Conservation (phyloP, 2,329 filamentous ascomycete genomes). For the Tolypocladium inflatum region DNA sequence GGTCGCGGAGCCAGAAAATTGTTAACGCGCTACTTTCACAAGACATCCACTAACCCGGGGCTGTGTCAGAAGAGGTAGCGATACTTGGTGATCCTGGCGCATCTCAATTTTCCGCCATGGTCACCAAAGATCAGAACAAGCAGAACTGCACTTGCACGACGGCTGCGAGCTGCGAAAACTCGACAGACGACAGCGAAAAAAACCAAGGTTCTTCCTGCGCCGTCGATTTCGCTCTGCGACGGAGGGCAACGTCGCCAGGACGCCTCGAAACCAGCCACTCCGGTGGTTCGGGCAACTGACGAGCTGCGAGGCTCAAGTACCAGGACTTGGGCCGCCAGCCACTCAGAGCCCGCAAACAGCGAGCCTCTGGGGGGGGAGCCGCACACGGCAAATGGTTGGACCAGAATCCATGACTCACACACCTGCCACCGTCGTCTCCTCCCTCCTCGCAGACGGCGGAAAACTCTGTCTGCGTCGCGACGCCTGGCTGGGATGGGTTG, state of each 20-base stretch:
- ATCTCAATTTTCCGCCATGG: slow-evolving; percentile 18
- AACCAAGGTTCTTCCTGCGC: background rate
- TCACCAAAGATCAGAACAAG: background rate
- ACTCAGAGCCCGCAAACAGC: slow-evolving; percentile 22
- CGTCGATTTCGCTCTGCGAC: background rate
- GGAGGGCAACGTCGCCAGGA: background rate
- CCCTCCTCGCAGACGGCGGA: slow-evolving; percentile 1
- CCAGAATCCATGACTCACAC: slow-evolving; percentile 18
- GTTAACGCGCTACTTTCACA: slow-evolving; percentile 27
- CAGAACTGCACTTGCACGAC: background rate
- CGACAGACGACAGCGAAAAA: background rate
- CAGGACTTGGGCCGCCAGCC: slow-evolving; percentile 16
- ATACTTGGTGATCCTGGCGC: slow-evolving; percentile 18
- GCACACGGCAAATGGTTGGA: slow-evolving; percentile 13
- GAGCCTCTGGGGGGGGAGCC: slow-evolving; percentile 14
- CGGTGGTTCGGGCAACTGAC: background rate
- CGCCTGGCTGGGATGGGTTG: slow-evolving; percentile 3
- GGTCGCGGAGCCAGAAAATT: slow-evolving; percentile 18
- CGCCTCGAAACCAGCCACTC: background rate
- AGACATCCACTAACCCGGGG: slow-evolving; percentile 10
- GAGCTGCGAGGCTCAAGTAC: slow-evolving; percentile 3
- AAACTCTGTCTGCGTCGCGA: slow-evolving; percentile 10
- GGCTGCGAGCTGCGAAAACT: background rate
- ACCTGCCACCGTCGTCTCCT: slow-evolving; percentile 5
- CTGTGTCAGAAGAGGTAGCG: slow-evolving; percentile 16